phyloP scores from a whole-genome alignment of 495 filamentous ascomycete genomes.

The Penicillium cataractarum region DNA sequence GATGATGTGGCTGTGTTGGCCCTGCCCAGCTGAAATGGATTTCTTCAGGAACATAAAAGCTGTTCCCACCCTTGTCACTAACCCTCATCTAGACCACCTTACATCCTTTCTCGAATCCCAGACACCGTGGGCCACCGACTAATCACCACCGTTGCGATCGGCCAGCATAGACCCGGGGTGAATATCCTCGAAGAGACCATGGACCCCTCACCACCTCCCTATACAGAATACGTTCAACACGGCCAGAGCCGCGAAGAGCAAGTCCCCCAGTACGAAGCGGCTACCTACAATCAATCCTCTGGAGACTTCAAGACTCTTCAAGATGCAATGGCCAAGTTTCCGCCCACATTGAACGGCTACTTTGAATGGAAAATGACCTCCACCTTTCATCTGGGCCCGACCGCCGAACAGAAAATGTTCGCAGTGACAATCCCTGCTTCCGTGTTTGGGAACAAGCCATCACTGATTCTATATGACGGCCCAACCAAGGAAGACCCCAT shows the following conservation, averaged over 20 bases:
- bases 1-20: not conserved
- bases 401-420: constrained; percentile 16
- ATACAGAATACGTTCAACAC: not conserved
- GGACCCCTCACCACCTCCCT: not conserved
- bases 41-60: not conserved
- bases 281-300: not conserved
- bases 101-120: not conserved
- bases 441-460: not conserved
- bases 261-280: not conserved
- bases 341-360: constrained; percentile 22
- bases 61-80: not conserved
- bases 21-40: not conserved
- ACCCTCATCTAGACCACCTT: too few relatives aligned
- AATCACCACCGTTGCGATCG: too few relatives aligned
- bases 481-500: not conserved
- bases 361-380: constrained; percentile 21
- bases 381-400: constrained; percentile 23
- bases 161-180: too few relatives aligned
- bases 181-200: not conserved
- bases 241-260: not conserved
- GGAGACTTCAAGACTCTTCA: not conserved
- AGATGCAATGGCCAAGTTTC: constrained; percentile 18
- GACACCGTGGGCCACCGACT: not conserved
- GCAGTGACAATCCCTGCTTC: not conserved
- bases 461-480: not conserved